phyloP scores from a whole-genome alignment of 23 red algal species.

The Agarophyton chilense region DNA sequence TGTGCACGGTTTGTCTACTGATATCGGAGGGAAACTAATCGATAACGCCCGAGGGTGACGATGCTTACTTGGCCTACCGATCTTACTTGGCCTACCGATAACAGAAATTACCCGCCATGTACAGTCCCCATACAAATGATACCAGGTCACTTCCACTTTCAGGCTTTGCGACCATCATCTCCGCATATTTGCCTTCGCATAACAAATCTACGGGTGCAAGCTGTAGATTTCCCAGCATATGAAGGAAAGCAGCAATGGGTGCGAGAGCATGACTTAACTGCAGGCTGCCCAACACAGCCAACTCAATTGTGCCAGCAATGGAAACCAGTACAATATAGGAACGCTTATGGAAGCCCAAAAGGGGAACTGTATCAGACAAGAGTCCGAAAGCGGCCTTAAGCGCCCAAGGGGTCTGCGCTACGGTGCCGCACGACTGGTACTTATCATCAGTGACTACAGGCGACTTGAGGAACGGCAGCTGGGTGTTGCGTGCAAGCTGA shows the following conservation, averaged over 20 bases:
- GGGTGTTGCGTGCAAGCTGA: constrained; percentile 35
- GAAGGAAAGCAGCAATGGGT: constrained; percentile 58
- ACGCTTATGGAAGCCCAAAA: constrained; percentile 73
- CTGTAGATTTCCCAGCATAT: constrained; percentile 57
- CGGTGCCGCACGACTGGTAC: constrained; percentile 72
- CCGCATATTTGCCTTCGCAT: constrained; percentile 73
- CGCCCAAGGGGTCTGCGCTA: constrained; percentile 68
- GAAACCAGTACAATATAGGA: constrained; percentile 71
- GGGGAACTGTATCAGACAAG: constrained; percentile 58
- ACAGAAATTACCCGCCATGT: constrained; percentile 52
- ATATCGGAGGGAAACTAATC: too few relatives aligned
- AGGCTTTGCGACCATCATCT: constrained; percentile 65
- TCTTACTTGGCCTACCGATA: too few relatives aligned
- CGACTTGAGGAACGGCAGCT: constrained; percentile 70
- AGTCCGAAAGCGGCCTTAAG: constrained; percentile 73
- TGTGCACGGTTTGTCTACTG: too few relatives aligned
- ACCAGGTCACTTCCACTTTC: constrained; percentile 76
- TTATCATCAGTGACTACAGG: constrained; percentile 66
- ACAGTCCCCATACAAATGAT: constrained; percentile 74
- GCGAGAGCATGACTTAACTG: constrained; percentile 42
- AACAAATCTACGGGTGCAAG: constrained; percentile 72
- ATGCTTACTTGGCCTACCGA: too few relatives aligned
- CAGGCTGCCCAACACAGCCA: constrained; percentile 35
- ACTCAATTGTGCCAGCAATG: constrained; percentile 27
- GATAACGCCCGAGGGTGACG: too few relatives aligned